phyloP scores from a whole-genome alignment of 2,329 filamentous ascomycete genomes.

The Hypomyces rosellus region DNA sequence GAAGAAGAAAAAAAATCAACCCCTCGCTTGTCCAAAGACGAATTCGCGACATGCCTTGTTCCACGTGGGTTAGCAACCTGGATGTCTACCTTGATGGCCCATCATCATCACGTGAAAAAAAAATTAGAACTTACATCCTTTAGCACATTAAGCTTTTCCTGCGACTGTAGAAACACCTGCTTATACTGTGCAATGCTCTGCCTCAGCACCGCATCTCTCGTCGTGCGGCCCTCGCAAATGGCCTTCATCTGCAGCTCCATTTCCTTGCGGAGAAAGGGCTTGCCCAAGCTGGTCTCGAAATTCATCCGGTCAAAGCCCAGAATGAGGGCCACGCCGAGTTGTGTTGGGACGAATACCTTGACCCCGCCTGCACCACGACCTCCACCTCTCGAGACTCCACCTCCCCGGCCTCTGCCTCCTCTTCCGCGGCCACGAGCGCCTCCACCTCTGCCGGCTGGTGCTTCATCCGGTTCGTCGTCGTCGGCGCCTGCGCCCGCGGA shows the following conservation, averaged over 20 bases:
- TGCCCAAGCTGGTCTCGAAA: constrained; percentile 85
- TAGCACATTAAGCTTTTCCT: constrained; percentile 64
- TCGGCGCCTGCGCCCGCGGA: constrained; percentile 31
- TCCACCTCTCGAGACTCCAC: constrained; percentile 36
- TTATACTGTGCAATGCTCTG: constrained; percentile 84
- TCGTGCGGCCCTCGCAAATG: constrained; percentile 82
- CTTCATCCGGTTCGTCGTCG: constrained; percentile 32
- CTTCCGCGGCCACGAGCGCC: constrained; percentile 45
- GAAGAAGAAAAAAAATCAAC: background rate
- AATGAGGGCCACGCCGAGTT: constrained; percentile 83
- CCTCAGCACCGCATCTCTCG: constrained; percentile 66
- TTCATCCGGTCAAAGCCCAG: constrained; percentile 93
- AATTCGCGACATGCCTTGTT: constrained; percentile 34
- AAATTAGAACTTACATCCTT: constrained; percentile 46
- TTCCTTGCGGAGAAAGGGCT: constrained; percentile 93
- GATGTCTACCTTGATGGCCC: background rate
- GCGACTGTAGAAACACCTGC: constrained; percentile 76
- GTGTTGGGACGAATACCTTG: constrained; percentile 88
- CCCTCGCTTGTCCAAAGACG: constrained; percentile 21
- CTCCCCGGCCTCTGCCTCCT: constrained; percentile 33
- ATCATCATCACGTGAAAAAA: background rate
- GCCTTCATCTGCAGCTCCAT: constrained; percentile 97
- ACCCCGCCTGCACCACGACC: constrained; percentile 43
- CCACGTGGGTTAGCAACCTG: background rate
- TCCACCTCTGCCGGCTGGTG: constrained; percentile 35